Percentiles rank a stretch among this genome's conserved stretches.
phyloP scores from a whole-genome alignment of 352 stramenopile species.

The Phytophthora gonapodyides region DNA sequence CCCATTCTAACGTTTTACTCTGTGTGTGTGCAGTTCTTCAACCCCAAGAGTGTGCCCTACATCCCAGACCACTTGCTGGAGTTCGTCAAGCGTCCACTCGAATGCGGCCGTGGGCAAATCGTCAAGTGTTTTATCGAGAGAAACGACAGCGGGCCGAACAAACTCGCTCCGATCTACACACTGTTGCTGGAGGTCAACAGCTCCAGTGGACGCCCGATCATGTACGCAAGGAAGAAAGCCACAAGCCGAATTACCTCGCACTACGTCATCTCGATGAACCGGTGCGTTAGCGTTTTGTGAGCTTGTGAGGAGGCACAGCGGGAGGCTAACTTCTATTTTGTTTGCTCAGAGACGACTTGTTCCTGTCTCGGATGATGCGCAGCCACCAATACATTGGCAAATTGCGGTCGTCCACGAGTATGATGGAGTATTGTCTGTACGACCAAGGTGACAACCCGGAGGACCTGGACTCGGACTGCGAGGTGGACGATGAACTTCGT shows the following conservation, averaged over 20 bases:
- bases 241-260: conserved; percentile 80
- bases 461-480: conserved; percentile 82
- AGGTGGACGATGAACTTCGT: conserved; percentile 76
- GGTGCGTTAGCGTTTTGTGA: conserved; percentile 34
- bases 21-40: conserved; percentile 64
- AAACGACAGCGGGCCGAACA: conserved; percentile 78
- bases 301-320: not conserved
- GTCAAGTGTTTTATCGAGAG: conserved; percentile 91
- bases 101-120: conserved; percentile 77
- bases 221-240: conserved; percentile 84
- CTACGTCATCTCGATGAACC: conserved; percentile 89
- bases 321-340: not conserved
- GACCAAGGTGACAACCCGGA: conserved; percentile 87
- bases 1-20: conserved; percentile 1
- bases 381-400: conserved; percentile 90
- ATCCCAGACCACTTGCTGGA: conserved; percentile 81
- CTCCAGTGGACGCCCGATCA: conserved; percentile 79
- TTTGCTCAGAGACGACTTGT: conserved; percentile 69
- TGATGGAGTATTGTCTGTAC: conserved; percentile 88
- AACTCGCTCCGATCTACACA: conserved; percentile 84
- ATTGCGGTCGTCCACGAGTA: conserved; percentile 73
- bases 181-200: conserved; percentile 86
- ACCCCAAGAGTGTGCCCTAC: conserved; percentile 82
- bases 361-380: conserved; percentile 74
- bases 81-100: conserved; percentile 79